Conservation (phyloP, 2,329 filamentous ascomycete genomes). For the Stagonosporopsis vannaccii region DNA sequence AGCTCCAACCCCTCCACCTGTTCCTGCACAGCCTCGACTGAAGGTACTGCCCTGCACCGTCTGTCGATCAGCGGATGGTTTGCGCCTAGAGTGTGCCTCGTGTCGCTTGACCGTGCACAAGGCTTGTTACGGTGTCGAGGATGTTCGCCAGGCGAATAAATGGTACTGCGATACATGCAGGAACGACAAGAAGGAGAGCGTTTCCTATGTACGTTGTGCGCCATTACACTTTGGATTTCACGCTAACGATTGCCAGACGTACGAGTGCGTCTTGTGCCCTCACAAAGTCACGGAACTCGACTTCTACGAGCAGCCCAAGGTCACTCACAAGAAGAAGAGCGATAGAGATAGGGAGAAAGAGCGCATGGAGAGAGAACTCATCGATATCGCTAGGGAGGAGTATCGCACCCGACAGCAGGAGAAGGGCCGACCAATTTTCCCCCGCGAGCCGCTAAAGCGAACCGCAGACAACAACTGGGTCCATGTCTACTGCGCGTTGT, state of each 20-base stretch:
- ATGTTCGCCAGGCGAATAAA: slow-evolving; percentile 70
- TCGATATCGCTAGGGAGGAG: slow-evolving; percentile 78
- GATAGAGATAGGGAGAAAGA: slow-evolving; percentile 93
- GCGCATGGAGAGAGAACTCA: slow-evolving; percentile 81
- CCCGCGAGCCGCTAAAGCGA: slow-evolving; percentile 89
- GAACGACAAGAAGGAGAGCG: slow-evolving; percentile 89
- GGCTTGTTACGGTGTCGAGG: slow-evolving; percentile 88
- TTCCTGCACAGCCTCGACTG: slow-evolving; percentile 79
- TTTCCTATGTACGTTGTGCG: slow-evolving; percentile 75
- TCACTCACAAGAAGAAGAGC: slow-evolving; percentile 84
- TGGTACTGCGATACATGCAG: slow-evolving; percentile 97
- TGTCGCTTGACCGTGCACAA: slow-evolving; percentile 92
- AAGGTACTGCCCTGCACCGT: slow-evolving; percentile 83
- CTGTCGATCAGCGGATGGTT: slow-evolving; percentile 73
- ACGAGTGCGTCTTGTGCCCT: slow-evolving; percentile 92
- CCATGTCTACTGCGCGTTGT: slow-evolving; percentile 90
- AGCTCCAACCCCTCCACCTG: slow-evolving; percentile 64
- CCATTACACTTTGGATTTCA: background rate
- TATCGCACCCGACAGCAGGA: slow-evolving; percentile 86
- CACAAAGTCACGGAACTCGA: slow-evolving; percentile 82
- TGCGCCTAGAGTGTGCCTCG: slow-evolving; percentile 75
- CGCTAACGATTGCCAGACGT: slow-evolving; percentile 64
- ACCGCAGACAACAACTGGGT: slow-evolving; percentile 99
- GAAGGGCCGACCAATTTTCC: slow-evolving; percentile 80
- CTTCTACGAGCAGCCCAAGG: slow-evolving; percentile 81